phyloP scores from a whole-genome alignment of 1,284 basidiomycete species.

The Peniophora sp. region DNA sequence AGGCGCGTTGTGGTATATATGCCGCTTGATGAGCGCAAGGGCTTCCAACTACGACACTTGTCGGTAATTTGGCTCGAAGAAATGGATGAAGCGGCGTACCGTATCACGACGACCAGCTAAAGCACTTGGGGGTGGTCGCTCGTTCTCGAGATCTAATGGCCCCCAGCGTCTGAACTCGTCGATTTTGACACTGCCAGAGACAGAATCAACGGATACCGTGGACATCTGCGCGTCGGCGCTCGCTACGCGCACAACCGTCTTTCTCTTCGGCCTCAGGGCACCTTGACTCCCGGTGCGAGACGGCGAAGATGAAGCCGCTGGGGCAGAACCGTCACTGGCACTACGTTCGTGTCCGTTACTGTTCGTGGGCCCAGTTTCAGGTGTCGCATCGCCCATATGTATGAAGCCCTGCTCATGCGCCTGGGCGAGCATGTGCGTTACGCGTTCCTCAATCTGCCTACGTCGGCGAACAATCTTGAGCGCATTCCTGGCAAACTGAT shows the following conservation, averaged over 20 bases:
- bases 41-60: constrained; percentile 36
- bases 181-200: constrained; percentile 15
- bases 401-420: constrained; percentile 41
- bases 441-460: constrained; percentile 30
- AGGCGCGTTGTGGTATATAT: constrained; percentile 49
- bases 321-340: no score
- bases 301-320: no score
- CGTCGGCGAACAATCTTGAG: constrained; percentile 33
- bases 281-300: background rate
- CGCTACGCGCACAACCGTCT: constrained; percentile 6
- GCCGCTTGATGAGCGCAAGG: constrained; percentile 47
- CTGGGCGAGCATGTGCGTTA: constrained; percentile 31
- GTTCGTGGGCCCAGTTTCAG: no score
- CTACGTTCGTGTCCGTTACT: no score
- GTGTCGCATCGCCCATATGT: constrained; percentile 13
- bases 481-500: constrained; percentile 34
- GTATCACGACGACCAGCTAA: constrained; percentile 59
- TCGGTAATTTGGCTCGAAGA: background rate
- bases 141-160: constrained; percentile 49
- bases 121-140: constrained; percentile 53
- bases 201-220: constrained; percentile 5
- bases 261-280: background rate
- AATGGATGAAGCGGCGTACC: constrained; percentile 17
- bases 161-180: constrained; percentile 41
- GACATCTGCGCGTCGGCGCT: constrained; percentile 2